These are phyloP conservation scores for Echria macrotheca DNA, from an alignment of 495 filamentous ascomycete species.

Conservation along the genomic window DNA sequence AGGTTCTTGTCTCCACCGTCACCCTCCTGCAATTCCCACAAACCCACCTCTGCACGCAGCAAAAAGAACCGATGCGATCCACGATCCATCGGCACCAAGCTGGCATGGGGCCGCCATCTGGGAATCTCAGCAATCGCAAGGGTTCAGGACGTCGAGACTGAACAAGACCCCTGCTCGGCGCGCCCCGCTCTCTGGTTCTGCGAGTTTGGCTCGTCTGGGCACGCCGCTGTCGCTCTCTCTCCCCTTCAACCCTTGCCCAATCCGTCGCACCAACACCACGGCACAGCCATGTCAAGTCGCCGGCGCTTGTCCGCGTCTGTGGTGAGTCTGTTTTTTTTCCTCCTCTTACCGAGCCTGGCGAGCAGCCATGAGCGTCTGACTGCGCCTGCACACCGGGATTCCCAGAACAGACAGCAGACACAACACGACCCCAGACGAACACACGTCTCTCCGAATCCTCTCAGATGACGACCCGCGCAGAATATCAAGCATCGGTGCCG, in stretches of 20 bases:
- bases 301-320: constrained; percentile 10
- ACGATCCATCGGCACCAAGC: constrained; percentile 8
- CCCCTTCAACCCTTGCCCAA: background rate
- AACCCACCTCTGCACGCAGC: constrained; percentile 6
- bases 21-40: constrained; percentile 13
- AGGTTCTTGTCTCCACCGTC: constrained; percentile 2
- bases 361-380: background rate
- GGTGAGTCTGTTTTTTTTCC: background rate
- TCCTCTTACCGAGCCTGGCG: constrained; percentile 4
- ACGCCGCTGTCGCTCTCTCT: background rate
- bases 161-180: background rate
- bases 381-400: background rate
- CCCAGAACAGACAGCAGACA: background rate
- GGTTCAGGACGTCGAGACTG: constrained; percentile 6
- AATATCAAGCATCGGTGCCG: too few species aligned
- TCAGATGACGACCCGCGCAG: too few species aligned
- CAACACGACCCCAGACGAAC: background rate
- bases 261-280: background rate
- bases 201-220: background rate
- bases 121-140: constrained; percentile 8
- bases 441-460: too few species aligned
- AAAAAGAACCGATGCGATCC: constrained; percentile 8
- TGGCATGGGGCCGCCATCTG: background rate
- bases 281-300: background rate
- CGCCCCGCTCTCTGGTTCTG: background rate